Evolutionary conservation across 2,329 filamentous ascomycete species (phyloP).

Genomic region (Sporothrix phasma): DNA sequence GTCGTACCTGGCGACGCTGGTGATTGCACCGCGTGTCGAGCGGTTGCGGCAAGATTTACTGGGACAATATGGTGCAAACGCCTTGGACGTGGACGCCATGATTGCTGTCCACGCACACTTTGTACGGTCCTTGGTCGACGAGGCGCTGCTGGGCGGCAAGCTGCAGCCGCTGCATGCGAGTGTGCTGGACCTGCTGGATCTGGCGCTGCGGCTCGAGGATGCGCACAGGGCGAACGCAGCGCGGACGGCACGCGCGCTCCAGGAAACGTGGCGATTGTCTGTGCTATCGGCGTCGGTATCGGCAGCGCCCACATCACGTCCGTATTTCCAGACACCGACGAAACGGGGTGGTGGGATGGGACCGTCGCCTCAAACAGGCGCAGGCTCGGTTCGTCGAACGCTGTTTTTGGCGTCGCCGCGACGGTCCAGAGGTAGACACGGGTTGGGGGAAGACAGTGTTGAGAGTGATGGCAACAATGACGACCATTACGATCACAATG

Average conservation of each 20-base stretch:
- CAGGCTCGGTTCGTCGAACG: constrained; percentile 14
- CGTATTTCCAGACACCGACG: constrained; percentile 13
- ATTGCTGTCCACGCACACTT: constrained; percentile 57
- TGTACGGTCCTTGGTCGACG: constrained; percentile 51
- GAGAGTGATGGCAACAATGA: constrained; percentile 19
- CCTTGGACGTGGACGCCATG: constrained; percentile 74
- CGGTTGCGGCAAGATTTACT: constrained; percentile 48
- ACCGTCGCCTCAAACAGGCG: neutral
- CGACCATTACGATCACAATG: constrained; percentile 11
- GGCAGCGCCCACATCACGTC: neutral
- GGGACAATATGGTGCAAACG: constrained; percentile 25
- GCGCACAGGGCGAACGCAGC: constrained; percentile 35
- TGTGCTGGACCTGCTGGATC: constrained; percentile 65
- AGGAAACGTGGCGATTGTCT: constrained; percentile 33
- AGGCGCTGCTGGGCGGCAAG: constrained; percentile 59
- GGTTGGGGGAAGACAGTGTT: constrained; percentile 15
- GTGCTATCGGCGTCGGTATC: constrained; percentile 25
- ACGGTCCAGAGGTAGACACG: neutral
- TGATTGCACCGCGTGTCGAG: constrained; percentile 51
- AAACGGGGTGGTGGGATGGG: neutral
- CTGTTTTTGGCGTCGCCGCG: constrained; percentile 8
- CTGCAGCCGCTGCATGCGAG: constrained; percentile 61
- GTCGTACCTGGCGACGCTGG: constrained; percentile 64
- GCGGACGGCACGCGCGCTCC: constrained; percentile 29
- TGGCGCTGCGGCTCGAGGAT: constrained; percentile 61